These are phyloP conservation scores for Coniosporium apollinis DNA, from an alignment of 495 filamentous ascomycete genomes.

Conservation along the genomic window DNA sequence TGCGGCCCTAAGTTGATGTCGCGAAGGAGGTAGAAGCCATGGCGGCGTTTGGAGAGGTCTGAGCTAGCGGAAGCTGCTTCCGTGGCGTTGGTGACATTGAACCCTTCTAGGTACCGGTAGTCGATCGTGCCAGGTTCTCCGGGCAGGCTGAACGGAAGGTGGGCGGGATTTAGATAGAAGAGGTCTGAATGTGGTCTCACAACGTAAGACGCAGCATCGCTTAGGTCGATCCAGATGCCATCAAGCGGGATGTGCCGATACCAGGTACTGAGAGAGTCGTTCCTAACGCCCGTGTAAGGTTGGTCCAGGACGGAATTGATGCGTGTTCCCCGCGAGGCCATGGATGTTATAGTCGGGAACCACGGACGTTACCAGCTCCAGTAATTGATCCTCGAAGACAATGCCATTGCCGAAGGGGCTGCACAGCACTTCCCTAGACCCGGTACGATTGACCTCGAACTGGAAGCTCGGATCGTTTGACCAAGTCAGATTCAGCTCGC, in stretches of 20 bases:
- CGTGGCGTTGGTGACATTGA: conserved; percentile 11
- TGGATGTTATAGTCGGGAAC: conserved; percentile 13
- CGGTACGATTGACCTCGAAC: conserved; percentile 7
- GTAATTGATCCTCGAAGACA: conserved; percentile 13
- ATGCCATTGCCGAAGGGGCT: conserved; percentile 9
- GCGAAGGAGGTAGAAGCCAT: background rate
- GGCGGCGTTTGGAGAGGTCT: conserved; percentile 1
- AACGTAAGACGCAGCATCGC: conserved; percentile 46
- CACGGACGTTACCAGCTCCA: conserved; percentile 11
- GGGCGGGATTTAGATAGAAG: conserved; percentile 46
- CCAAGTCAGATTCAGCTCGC: conserved; percentile 11
- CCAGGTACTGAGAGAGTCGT: conserved; percentile 2
- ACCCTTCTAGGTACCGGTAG: conserved; percentile 9
- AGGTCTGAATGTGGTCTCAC: conserved; percentile 38
- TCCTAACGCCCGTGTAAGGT: conserved; percentile 11
- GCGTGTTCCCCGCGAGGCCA: conserved; percentile 13
- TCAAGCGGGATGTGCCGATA: conserved; percentile 9
- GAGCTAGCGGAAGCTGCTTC: conserved; percentile 8
- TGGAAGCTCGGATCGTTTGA: conserved; percentile 10
- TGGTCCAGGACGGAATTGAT: conserved; percentile 10
- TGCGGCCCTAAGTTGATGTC: conserved; percentile 3
- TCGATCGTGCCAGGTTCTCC: conserved; percentile 34
- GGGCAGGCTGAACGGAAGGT: conserved; percentile 43
- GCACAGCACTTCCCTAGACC: conserved; percentile 7
- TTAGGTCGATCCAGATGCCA: conserved; percentile 14